Conservation (phyloP, 2,329 filamentous ascomycete genomes). For the Penicillium sp. region DNA sequence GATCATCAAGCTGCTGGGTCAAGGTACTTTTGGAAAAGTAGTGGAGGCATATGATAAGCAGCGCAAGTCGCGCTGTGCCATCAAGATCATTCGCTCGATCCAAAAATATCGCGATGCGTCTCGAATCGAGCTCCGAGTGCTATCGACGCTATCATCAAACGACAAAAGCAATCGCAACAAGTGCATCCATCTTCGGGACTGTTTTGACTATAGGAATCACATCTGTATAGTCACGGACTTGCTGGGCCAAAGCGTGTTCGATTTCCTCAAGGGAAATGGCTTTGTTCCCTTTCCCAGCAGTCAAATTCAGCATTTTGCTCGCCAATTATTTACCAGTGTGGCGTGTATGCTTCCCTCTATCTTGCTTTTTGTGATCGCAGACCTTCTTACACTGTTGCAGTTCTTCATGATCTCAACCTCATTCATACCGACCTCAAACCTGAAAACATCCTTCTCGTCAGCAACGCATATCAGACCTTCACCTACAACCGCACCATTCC, state of each 20-base stretch:
- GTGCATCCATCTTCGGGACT: slow-evolving; percentile 93
- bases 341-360: slow-evolving; percentile 65
- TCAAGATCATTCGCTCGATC: slow-evolving; percentile 97
- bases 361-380: too few species aligned
- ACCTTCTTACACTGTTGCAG: slow-evolving; percentile 44
- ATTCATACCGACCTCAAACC: slow-evolving; percentile 80
- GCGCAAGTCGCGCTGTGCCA: slow-evolving; percentile 74
- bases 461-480: slow-evolving; percentile 61
- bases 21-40: slow-evolving; percentile 97
- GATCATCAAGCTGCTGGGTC: slow-evolving; percentile 82
- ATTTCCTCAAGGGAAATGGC: slow-evolving; percentile 90
- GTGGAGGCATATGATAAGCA: slow-evolving; percentile 82
- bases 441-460: slow-evolving; percentile 62
- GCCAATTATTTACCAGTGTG: slow-evolving; percentile 95
- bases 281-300: slow-evolving; percentile 98
- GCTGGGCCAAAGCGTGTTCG: slow-evolving; percentile 92
- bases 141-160: slow-evolving; percentile 86
- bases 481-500: slow-evolving; percentile 64
- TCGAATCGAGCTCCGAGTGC: slow-evolving; percentile 84
- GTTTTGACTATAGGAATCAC: slow-evolving; percentile 94
- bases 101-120: slow-evolving; percentile 97
- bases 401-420: slow-evolving; percentile 91
- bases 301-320: slow-evolving; percentile 94
- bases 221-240: slow-evolving; percentile 79
- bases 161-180: slow-evolving; percentile 88